These are phyloP conservation scores for Saccharomycopsis selenospora DNA, from an alignment of 805 yeast species.

Conservation along the genomic window DNA sequence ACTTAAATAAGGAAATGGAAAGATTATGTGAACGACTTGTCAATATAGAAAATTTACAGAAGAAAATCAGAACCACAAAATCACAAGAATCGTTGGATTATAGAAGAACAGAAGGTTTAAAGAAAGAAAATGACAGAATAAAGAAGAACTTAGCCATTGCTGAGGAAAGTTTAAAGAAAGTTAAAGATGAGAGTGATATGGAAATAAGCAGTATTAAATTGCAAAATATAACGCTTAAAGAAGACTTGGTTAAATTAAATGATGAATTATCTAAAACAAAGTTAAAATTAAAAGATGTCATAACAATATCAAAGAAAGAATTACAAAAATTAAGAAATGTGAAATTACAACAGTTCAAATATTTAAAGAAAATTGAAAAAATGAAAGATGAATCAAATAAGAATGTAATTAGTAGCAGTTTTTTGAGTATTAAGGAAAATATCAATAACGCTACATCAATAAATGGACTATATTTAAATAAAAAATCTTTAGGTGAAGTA, in stretches of 20 bases:
- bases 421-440: no score
- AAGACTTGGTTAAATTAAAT: constrained; percentile 4
- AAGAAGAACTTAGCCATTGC: background rate
- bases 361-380: constrained; percentile 2
- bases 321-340: background rate
- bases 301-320: background rate
- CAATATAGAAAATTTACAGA: constrained; percentile 3
- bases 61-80: constrained; percentile 3
- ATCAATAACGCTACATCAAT: no score
- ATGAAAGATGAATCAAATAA: background rate
- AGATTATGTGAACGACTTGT: constrained; percentile 3
- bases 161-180: background rate
- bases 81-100: constrained; percentile 1
- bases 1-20: constrained; percentile 3
- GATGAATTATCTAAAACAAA: background rate
- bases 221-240: constrained; percentile 10
- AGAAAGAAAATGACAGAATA: constrained; percentile 5
- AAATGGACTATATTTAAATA: no score
- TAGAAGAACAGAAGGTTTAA: background rate
- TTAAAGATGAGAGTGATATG: background rate
- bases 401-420: no score
- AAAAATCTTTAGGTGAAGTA: no score
- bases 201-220: constrained; percentile 9
- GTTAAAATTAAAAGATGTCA: background rate
- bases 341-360: constrained; percentile 4